Percentiles rank a stretch among this genome's conserved stretches.
Conservation (phyloP, 768 basidiomycete species). For the Fistulinella prunicolor region DNA sequence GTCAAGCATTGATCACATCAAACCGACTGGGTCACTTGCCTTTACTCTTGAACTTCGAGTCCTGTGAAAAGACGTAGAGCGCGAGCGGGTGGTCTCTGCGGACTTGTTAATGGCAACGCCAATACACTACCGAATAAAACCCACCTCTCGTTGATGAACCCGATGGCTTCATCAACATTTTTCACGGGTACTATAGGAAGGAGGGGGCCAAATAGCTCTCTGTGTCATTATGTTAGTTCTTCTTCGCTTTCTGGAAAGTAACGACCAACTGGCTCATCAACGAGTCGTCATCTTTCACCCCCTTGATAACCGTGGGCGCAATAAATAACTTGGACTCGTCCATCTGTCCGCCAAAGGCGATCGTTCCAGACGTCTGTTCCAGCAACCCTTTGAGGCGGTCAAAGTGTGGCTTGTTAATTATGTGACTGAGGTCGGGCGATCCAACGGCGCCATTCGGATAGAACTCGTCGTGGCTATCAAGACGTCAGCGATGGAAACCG, state of each 20-base stretch:
- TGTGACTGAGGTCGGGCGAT: constrained; percentile 46
- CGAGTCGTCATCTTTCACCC: constrained; percentile 61
- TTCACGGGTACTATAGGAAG: constrained; percentile 73
- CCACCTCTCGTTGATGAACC: constrained; percentile 60
- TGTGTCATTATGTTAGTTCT: constrained; percentile 24
- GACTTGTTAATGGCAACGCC: not conserved
- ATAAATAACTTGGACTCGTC: constrained; percentile 60
- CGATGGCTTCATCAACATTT: constrained; percentile 67
- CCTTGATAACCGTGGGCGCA: constrained; percentile 68
- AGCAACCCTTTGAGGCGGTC: constrained; percentile 59
- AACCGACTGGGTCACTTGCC: constrained; percentile 34
- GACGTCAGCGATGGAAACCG: not conserved
- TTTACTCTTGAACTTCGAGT: constrained; percentile 55
- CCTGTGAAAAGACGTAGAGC: constrained; percentile 72
- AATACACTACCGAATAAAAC: constrained; percentile 11
- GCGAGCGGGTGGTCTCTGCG: constrained; percentile 71
- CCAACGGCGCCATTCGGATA: constrained; percentile 44
- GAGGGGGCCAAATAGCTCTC: constrained; percentile 84
- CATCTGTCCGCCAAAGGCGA: constrained; percentile 62
- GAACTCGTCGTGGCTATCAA: constrained; percentile 24
- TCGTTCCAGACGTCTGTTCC: constrained; percentile 61
- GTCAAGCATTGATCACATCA: not conserved
- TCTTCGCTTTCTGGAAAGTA: not conserved
- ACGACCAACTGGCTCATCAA: constrained; percentile 70
- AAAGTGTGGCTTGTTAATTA: constrained; percentile 54